Percentiles rank a stretch among this genome's conserved stretches.
Evolutionary conservation across 768 basidiomycete species (phyloP).

Genomic region (Cyclocybe cylindracea): DNA sequence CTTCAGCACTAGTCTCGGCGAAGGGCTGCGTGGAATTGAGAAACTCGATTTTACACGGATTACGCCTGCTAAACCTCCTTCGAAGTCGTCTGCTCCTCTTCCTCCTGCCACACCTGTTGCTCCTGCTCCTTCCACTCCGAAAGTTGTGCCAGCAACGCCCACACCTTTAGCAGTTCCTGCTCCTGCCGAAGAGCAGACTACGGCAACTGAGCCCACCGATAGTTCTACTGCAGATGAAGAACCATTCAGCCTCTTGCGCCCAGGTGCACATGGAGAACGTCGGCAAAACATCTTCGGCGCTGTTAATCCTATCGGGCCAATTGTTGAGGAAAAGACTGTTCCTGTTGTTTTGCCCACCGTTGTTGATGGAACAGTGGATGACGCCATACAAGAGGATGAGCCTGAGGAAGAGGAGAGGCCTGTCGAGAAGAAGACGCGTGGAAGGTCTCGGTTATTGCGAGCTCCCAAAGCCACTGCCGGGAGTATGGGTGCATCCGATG

Average conservation of each 20-base stretch:
- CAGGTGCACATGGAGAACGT: conserved; percentile 12
- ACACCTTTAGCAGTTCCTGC: not conserved
- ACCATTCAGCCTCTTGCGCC: conserved; percentile 22
- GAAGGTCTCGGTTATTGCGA: conserved; percentile 14
- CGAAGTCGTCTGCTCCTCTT: too few relatives aligned
- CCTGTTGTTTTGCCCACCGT: conserved; percentile 11
- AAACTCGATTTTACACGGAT: conserved; percentile 24
- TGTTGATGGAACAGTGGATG: not conserved
- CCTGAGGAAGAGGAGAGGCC: conserved; percentile 5
- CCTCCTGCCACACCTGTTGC: too few relatives aligned
- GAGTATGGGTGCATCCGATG: not conserved
- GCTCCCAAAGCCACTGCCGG: conserved; percentile 8
- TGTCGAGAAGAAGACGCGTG: conserved; percentile 6
- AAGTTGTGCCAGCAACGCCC: too few relatives aligned
- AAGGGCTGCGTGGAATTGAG: conserved; percentile 11
- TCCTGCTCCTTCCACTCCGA: too few relatives aligned
- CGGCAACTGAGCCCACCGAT: not conserved
- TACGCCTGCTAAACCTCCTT: not conserved
- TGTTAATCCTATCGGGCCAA: not conserved
- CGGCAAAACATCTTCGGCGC: not conserved
- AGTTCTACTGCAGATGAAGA: conserved; percentile 12
- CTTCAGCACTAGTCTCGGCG: not conserved
- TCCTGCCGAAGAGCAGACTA: not conserved
- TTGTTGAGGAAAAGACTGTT: not conserved
- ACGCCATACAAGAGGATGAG: not conserved